These are phyloP conservation scores for Bidens hawaiensis DNA, from an alignment of 140 eudicot genomes.

Conservation along the genomic window DNA sequence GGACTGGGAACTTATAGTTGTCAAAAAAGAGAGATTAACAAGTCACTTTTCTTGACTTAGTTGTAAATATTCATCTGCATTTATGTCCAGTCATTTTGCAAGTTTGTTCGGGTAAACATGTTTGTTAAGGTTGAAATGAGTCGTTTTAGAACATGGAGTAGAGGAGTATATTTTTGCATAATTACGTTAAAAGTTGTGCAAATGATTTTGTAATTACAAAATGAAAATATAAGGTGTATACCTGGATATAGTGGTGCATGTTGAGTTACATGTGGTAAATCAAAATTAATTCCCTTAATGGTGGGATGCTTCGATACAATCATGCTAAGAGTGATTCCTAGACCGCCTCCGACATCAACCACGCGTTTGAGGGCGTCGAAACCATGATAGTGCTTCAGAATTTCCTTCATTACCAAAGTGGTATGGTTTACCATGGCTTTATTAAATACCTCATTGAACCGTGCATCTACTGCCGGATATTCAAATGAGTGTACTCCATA, in stretches of 20 bases:
- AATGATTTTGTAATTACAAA: too few species aligned
- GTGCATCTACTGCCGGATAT: constrained; percentile 14
- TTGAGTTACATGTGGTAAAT: constrained; percentile 36
- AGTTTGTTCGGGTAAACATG: too few species aligned
- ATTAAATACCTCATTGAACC: constrained; percentile 26
- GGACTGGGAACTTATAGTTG: too few species aligned
- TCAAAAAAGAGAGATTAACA: too few species aligned
- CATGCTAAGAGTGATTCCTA: constrained; percentile 24
- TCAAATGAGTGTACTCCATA: constrained; percentile 26
- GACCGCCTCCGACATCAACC: constrained; percentile 45
- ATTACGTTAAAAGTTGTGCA: too few species aligned
- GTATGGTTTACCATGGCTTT: constrained; percentile 30
- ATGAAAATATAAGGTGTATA: not conserved
- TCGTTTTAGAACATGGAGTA: too few species aligned
- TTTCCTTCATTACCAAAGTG: constrained; percentile 17
- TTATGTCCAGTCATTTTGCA: too few species aligned
- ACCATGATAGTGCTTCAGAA: constrained; percentile 29
- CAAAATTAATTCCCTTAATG: constrained; percentile 39
- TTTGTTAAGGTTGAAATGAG: too few species aligned
- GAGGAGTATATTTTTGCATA: too few species aligned
- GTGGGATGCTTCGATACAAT: constrained; percentile 33
- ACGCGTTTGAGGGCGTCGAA: constrained; percentile 20
- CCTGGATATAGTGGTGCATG: constrained; percentile 29
- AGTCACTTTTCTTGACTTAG: too few species aligned
- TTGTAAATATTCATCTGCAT: too few species aligned